Evolutionary conservation across 1,284 basidiomycete species (phyloP).

Genomic region (Moesziomyces sp.): DNA sequence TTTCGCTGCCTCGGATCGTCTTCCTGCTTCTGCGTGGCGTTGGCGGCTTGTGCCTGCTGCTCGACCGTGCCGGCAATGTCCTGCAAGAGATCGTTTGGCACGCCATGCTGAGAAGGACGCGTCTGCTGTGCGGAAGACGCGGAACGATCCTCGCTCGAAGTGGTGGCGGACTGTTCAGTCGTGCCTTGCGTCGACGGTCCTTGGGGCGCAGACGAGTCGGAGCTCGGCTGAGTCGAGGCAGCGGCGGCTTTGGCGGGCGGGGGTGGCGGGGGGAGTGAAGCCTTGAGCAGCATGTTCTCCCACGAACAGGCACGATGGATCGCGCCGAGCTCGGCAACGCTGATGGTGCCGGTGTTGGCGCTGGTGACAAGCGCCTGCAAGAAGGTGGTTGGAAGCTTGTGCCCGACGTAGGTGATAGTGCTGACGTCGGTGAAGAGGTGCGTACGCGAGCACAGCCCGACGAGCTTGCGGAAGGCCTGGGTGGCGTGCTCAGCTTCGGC

Average conservation of each 20-base stretch:
- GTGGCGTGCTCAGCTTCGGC: constrained; percentile 73
- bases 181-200: constrained; percentile 1
- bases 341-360: constrained; percentile 72
- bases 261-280: constrained; percentile 40
- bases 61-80: constrained; percentile 48
- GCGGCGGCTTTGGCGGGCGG: constrained; percentile 6
- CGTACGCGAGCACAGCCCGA: constrained; percentile 80
- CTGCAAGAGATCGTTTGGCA: constrained; percentile 40
- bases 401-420: constrained; percentile 81
- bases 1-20: constrained; percentile 42
- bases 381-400: constrained; percentile 79
- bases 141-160: constrained; percentile 4
- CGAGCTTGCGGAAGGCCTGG: constrained; percentile 78
- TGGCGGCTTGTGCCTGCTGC: constrained; percentile 14
- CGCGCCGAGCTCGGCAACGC: constrained; percentile 78
- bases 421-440: constrained; percentile 89
- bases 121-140: constrained; percentile 5
- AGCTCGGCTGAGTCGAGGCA: constrained; percentile 1
- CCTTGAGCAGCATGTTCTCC: constrained; percentile 84
- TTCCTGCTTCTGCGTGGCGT: constrained; percentile 20
- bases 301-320: constrained; percentile 86
- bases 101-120: constrained; percentile 37
- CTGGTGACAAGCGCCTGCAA: constrained; percentile 71
- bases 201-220: constrained; percentile 9
- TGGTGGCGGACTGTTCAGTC: neutral